Conservation (phyloP, 1,284 basidiomycete genomes). For the Sanghuangporus baumii region DNA sequence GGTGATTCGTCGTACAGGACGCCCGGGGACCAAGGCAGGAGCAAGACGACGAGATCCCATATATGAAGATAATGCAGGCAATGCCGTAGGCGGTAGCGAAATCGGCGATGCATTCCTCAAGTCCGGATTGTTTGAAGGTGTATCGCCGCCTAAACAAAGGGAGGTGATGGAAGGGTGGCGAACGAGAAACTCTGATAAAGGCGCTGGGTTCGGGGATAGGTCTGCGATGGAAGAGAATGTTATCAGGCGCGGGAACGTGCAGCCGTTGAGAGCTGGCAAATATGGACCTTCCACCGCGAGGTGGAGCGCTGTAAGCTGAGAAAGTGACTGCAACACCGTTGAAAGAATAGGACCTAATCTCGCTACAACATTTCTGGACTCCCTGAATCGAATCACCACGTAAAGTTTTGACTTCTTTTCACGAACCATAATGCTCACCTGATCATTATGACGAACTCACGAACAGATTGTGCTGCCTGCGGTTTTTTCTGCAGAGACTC, state of each 20-base stretch:
- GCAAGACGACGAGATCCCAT: conserved; percentile 17
- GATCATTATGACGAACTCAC: conserved; percentile 17
- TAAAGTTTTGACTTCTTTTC: not conserved
- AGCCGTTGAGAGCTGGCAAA: conserved; percentile 13
- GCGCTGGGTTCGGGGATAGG: conserved; percentile 12
- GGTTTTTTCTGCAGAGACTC: conserved; percentile 11
- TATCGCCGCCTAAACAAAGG: conserved; percentile 15
- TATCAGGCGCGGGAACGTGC: conserved; percentile 13
- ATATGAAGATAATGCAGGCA: conserved; percentile 12
- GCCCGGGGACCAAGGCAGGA: conserved; percentile 11
- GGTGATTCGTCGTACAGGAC: conserved; percentile 14
- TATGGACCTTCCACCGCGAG: conserved; percentile 17
- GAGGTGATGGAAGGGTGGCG: conserved; percentile 16
- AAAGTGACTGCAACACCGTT: conserved; percentile 5
- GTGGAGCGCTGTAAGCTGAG: conserved; percentile 14
- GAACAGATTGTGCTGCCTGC: conserved; percentile 11
- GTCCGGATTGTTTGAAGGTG: not conserved
- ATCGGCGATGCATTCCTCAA: not conserved
- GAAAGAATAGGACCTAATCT: conserved; percentile 9
- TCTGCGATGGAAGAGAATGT: conserved; percentile 18
- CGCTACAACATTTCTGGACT: not conserved
- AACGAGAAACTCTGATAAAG: conserved; percentile 10
- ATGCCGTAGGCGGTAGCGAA: conserved; percentile 6
- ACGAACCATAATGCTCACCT: not conserved
- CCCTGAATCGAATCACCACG: conserved; percentile 3